Percentiles rank a stretch among this genome's conserved stretches.
Conservation (phyloP, 352 stramenopile genomes). For the Thraustotheca clavata region DNA sequence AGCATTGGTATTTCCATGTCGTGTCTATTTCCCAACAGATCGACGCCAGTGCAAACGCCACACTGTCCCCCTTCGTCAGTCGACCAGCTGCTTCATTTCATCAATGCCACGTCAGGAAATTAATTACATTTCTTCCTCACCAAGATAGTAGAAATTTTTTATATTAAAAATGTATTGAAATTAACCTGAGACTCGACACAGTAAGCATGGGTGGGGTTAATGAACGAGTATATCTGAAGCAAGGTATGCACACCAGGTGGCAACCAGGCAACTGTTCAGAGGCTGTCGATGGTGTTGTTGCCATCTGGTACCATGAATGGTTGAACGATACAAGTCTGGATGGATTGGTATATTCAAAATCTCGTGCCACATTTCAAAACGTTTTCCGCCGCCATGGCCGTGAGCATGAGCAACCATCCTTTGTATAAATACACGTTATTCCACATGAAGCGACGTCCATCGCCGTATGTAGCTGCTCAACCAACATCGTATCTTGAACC, state of each 20-base stretch:
- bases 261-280: neutral
- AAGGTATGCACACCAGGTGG: neutral
- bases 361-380: constrained; percentile 3
- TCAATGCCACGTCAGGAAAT: neutral
- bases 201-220: too few species aligned
- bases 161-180: too few species aligned
- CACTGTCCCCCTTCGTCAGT: neutral
- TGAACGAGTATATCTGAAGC: too few species aligned
- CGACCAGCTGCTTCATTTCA: neutral
- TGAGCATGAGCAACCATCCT: constrained; percentile 5
- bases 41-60: neutral
- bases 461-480: neutral
- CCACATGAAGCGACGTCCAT: neutral
- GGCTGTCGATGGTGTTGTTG: neutral
- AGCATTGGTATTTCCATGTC: neutral
- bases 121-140: neutral
- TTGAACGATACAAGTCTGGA: neutral
- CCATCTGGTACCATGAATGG: neutral
- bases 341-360: neutral
- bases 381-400: neutral
- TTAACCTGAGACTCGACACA: too few species aligned
- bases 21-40: neutral
- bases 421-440: constrained; percentile 7
- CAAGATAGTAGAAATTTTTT: too few species aligned
- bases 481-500: neutral